phyloP scores from a whole-genome alignment of 2,329 filamentous ascomycete genomes.

The Cercospora zeina region DNA sequence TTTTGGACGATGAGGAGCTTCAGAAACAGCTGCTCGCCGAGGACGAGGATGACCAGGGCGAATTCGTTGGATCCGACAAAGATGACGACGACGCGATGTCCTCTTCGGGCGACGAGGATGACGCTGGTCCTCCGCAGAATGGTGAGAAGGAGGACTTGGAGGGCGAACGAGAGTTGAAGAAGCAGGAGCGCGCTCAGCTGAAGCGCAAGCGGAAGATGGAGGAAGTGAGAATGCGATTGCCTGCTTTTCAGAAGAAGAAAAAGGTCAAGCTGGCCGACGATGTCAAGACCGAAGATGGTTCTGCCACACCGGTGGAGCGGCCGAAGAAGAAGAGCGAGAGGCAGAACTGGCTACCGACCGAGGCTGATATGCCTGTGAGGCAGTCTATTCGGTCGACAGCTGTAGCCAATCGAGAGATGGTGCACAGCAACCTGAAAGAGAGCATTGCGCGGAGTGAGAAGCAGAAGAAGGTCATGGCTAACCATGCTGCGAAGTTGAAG shows the following conservation, averaged over 20 bases:
- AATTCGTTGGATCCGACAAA: conserved; percentile 44
- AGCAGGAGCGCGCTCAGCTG: conserved; percentile 68
- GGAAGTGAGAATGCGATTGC: conserved; percentile 65
- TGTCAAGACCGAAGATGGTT: conserved; percentile 39
- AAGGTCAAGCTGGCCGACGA: conserved; percentile 52
- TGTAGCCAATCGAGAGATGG: conserved; percentile 58
- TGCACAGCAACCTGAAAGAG: conserved; percentile 70
- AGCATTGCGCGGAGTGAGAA: conserved; percentile 63
- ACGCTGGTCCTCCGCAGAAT: conserved; percentile 52
- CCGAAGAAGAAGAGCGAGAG: conserved; percentile 70
- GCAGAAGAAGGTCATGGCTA: conserved; percentile 65
- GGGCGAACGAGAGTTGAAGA: conserved; percentile 84
- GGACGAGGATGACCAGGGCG: conserved; percentile 54
- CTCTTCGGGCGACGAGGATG: conserved; percentile 79
- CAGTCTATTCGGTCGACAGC: conserved; percentile 65
- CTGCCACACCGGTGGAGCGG: conserved; percentile 16
- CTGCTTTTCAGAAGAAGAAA: conserved; percentile 67
- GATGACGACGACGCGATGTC: conserved; percentile 75
- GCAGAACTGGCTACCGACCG: conserved; percentile 67
- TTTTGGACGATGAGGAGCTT: conserved; percentile 48
- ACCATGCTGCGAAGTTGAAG: conserved; percentile 59
- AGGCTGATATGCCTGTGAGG: conserved; percentile 61
- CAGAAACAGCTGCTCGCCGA: conserved; percentile 47
- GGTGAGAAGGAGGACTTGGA: conserved; percentile 67
- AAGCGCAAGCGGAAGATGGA: conserved; percentile 80